Evolutionary conservation across 306 rosid species (phyloP).

Genomic region (Morella rubra): DNA sequence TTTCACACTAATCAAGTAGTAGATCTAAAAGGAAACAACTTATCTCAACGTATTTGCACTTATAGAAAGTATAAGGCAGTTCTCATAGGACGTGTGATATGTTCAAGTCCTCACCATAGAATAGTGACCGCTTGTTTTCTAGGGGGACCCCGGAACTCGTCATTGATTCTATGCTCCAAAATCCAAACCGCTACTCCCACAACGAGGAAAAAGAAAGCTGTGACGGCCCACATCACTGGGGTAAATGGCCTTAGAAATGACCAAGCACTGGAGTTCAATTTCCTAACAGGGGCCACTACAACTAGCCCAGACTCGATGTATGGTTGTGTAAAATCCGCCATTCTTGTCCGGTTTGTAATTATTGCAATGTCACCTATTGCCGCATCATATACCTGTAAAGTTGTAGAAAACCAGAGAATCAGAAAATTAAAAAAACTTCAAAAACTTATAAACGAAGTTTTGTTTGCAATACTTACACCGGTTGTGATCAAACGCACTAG

Average conservation of each 20-base stretch:
- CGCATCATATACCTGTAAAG: slow-evolving; percentile 69
- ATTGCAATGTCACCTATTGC: slow-evolving; percentile 91
- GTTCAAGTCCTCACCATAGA: slow-evolving; percentile 56
- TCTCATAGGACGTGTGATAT: neutral
- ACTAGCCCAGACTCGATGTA: slow-evolving; percentile 89
- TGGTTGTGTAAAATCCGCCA: slow-evolving; percentile 96
- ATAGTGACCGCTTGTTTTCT: slow-evolving; percentile 64
- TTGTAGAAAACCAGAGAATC: slow-evolving; percentile 27
- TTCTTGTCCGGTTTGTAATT: slow-evolving; percentile 70
- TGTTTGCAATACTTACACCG: slow-evolving; percentile 59
- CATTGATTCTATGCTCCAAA: slow-evolving; percentile 89
- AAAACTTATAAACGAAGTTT: neutral
- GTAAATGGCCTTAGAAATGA: slow-evolving; percentile 88
- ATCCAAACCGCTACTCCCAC: slow-evolving; percentile 90
- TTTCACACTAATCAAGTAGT: neutral
- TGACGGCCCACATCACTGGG: slow-evolving; percentile 67
- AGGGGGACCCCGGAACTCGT: slow-evolving; percentile 95
- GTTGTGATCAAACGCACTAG: slow-evolving; percentile 62
- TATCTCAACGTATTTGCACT: neutral
- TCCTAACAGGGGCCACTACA: slow-evolving; percentile 69
- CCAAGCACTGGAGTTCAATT: slow-evolving; percentile 63
- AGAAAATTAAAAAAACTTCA: slow-evolving; percentile 27
- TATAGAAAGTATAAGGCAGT: neutral
- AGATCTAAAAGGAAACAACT: slow-evolving; percentile 3
- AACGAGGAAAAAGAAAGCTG: slow-evolving; percentile 66